Evolutionary conservation across 441 rosid species (phyloP), one percentile per base, ranked within the genome.

Genomic region (Gossypium davidsonii): DNA sequence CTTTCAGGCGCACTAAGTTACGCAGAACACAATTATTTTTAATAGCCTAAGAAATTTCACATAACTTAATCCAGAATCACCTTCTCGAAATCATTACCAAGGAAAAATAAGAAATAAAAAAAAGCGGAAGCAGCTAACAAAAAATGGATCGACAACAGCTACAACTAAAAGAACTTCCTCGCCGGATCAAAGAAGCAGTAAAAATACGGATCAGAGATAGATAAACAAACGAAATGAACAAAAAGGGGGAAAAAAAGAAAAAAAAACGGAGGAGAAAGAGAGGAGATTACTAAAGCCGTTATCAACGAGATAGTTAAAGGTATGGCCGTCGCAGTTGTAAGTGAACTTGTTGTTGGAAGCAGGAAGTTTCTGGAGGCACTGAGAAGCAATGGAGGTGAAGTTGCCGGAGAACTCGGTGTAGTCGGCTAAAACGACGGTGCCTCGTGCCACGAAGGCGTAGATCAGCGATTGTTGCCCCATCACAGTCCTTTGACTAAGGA

Each of bases 381-480:
- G 95, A 14, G 83, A 82, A 39, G 95, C 95, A 67, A 90, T 79
- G 78, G 79, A 51, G 51, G 88, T 83, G 88, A 90, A 90, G 77
- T 88, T 90, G 1, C 95, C 92, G 67, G 85, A 76, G 77, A 90
- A 90, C 71, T 90, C 92, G 18, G 92, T 88, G 88, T 78, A 90
- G 73, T 88, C 95, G 3, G 87, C 90, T 73, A 90, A 66, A 3
- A 90, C 78, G 70, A 85, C 90, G 23, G 90, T 79, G 25, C 95
- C 95, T 31, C 95, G 85, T 17, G 95, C 88, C 69, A 87, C 91
- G 67, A 87, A 87, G 81, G 91, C 81, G 86, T 90, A 90, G 84
- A 90, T 90, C 89, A 90, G 76, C 81, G 89, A 83, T 57, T 90
- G 92, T 73, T 90, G 95, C 26, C 89, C 91, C 95, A 90, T 77